Conservation (phyloP, 108 stramenopile genomes). For the Nitzschia palea region DNA sequence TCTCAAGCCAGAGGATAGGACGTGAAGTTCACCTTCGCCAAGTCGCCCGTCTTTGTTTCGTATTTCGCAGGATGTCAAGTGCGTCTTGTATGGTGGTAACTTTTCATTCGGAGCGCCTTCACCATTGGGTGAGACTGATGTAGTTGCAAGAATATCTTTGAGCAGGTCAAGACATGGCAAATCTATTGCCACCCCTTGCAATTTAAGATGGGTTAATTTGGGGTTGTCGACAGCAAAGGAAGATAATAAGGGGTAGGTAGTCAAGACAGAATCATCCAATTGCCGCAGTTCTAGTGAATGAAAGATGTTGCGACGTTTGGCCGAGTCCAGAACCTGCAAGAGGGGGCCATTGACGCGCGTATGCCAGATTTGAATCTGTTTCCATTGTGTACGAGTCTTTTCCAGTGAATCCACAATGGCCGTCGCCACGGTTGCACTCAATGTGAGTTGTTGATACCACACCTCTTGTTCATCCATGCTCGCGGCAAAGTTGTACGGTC, state of each 20-base stretch:
- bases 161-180: neutral
- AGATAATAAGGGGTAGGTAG: neutral
- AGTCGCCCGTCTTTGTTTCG: no score
- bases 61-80: no score
- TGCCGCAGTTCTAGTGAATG: neutral
- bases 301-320: neutral
- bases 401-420: constrained; percentile 5
- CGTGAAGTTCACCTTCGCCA: no score
- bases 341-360: neutral
- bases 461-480: neutral
- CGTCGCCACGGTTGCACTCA: constrained; percentile 1
- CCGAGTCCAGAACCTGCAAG: neutral
- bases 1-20: no score
- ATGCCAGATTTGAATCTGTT: neutral
- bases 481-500: neutral
- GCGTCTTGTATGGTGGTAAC: no score
- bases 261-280: neutral
- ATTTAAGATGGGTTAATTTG: neutral
- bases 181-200: neutral
- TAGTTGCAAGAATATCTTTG: neutral
- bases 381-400: neutral
- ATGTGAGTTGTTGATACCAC: neutral
- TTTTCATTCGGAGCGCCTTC: no score
- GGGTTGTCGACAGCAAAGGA: neutral
- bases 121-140: no score